Conservation (phyloP, 768 basidiomycete species). For the Chiua virens region DNA sequence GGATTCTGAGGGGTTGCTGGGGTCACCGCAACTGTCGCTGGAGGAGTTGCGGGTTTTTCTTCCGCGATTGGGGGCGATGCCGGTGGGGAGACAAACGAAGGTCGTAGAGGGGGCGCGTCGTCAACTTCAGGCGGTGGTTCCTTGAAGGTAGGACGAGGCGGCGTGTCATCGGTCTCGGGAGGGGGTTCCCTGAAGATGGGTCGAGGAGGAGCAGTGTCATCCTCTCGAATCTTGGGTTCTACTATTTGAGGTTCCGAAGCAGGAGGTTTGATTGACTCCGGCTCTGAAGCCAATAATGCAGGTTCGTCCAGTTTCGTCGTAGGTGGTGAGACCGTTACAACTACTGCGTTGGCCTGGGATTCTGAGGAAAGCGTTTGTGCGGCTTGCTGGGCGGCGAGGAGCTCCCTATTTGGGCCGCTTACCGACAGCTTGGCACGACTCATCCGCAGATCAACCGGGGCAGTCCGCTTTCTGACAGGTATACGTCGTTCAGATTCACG, state of each 20-base stretch:
- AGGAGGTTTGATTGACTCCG: constrained; percentile 10
- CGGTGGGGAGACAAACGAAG: constrained; percentile 20
- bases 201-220: constrained; percentile 25
- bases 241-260: not conserved
- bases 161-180: constrained; percentile 35
- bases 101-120: constrained; percentile 27
- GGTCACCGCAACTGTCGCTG: constrained; percentile 37
- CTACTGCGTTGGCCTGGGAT: constrained; percentile 13
- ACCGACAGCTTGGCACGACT: constrained; percentile 75
- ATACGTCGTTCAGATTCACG: constrained; percentile 84
- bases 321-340: constrained; percentile 16
- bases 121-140: constrained; percentile 64
- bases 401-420: constrained; percentile 66
- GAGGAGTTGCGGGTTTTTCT: constrained; percentile 24
- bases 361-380: constrained; percentile 49
- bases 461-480: constrained; percentile 83
- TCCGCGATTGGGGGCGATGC: constrained; percentile 26
- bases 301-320: constrained; percentile 19
- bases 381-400: constrained; percentile 69
- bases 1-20: constrained; percentile 56
- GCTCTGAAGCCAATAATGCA: constrained; percentile 12
- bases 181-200: constrained; percentile 66
- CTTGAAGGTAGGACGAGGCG: constrained; percentile 52
- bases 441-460: constrained; percentile 84
- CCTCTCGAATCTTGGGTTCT: constrained; percentile 12